A percentile compares a stretch with the other conserved stretches of the same genome.
Conservation (phyloP, 2,329 filamentous ascomycete genomes). For the Aspergillus costaricaensis region DNA sequence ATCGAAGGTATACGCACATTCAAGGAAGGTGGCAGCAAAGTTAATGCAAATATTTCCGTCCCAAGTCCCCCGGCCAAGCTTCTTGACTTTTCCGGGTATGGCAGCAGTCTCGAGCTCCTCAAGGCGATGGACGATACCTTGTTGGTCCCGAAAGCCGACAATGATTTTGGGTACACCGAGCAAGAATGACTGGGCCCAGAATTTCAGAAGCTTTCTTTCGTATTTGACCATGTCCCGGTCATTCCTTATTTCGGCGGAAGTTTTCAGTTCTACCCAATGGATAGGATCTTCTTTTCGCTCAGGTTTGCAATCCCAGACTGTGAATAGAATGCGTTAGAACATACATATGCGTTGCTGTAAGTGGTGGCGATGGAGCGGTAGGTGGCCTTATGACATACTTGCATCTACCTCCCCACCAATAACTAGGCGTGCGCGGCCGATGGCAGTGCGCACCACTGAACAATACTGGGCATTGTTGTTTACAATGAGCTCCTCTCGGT, state of each 20-base stretch:
- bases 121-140: constrained; percentile 70
- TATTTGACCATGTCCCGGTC: constrained; percentile 72
- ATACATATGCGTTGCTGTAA: not conserved
- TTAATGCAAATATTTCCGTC: constrained; percentile 94
- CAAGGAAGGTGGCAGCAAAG: constrained; percentile 75
- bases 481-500: constrained; percentile 68
- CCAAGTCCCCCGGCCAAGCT: constrained; percentile 69
- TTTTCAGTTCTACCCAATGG: constrained; percentile 96
- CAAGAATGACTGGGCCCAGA: constrained; percentile 95
- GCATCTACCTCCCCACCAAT: constrained; percentile 94
- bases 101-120: constrained; percentile 78
- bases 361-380: not conserved
- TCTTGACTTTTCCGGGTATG: constrained; percentile 75
- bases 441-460: constrained; percentile 84
- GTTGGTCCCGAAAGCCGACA: constrained; percentile 77
- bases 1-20: constrained; percentile 58
- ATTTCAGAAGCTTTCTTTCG: constrained; percentile 88
- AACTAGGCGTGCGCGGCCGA: constrained; percentile 73
- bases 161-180: constrained; percentile 90
- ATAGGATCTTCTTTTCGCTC: constrained; percentile 64
- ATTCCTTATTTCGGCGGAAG: constrained; percentile 69
- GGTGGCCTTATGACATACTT: constrained; percentile 52
- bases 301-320: constrained; percentile 84
- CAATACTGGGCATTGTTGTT: constrained; percentile 95
- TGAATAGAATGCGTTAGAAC: constrained; percentile 1